Evolutionary conservation across 1,284 basidiomycete genomes (phyloP).

Genomic region (Garcileccinum viscosum): DNA sequence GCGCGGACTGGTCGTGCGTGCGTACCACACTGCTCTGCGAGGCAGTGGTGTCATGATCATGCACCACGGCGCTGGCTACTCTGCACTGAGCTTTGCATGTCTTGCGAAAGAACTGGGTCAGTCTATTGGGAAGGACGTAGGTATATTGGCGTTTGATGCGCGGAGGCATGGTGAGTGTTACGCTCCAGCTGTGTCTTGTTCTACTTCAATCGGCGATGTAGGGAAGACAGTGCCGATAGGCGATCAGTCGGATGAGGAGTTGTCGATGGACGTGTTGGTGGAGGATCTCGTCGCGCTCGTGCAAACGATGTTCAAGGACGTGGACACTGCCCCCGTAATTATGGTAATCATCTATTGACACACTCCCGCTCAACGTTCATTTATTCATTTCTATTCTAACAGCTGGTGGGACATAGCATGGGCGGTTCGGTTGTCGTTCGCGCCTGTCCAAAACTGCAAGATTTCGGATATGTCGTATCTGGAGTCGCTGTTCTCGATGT

Average conservation of each 20-base stretch:
- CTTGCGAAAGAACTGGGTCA: constrained; percentile 80
- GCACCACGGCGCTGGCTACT: constrained; percentile 95
- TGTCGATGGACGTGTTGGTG: constrained; percentile 75
- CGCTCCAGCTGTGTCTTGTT: not conserved
- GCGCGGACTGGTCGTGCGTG: constrained; percentile 70
- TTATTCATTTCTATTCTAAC: constrained; percentile 1
- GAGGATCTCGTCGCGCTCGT: constrained; percentile 76
- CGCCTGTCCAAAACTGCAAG: constrained; percentile 70
- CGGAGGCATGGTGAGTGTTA: constrained; percentile 81
- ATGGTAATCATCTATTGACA: constrained; percentile 53
- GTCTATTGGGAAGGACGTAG: constrained; percentile 74
- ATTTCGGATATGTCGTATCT: constrained; percentile 71
- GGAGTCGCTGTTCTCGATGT: constrained; percentile 94
- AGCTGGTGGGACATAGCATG: constrained; percentile 92
- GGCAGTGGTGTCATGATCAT: constrained; percentile 75
- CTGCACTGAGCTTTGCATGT: constrained; percentile 87
- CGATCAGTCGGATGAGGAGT: constrained; percentile 58
- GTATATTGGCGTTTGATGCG: constrained; percentile 85
- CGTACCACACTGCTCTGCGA: constrained; percentile 75
- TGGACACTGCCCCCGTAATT: constrained; percentile 68
- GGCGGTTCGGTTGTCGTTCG: constrained; percentile 88
- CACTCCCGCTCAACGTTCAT: not conserved
- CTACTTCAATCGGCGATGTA: constrained; percentile 33
- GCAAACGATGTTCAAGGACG: constrained; percentile 71
- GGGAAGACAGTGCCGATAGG: constrained; percentile 65